These are phyloP conservation scores for Lablab purpureus DNA, from an alignment of 306 rosid genomes.

Conservation along the genomic window DNA sequence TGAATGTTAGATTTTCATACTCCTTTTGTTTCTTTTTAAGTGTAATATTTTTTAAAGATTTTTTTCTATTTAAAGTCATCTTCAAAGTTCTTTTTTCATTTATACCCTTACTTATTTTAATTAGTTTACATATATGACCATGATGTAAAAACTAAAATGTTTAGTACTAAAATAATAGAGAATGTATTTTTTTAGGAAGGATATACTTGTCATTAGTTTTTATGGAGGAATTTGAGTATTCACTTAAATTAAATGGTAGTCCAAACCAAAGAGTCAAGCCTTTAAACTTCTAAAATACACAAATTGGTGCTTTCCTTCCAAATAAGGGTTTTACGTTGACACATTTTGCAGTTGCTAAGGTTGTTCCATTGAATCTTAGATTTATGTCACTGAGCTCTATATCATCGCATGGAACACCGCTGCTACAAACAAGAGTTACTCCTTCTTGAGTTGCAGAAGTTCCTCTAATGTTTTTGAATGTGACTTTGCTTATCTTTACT, in stretches of 20 bases:
- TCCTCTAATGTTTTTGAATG: background rate
- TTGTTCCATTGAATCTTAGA: background rate
- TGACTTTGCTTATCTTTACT: background rate
- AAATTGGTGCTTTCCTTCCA: background rate
- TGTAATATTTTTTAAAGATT: too few relatives aligned
- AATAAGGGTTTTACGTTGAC: background rate
- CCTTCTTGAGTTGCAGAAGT: background rate
- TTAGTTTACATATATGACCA: too few relatives aligned
- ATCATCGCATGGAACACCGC: background rate
- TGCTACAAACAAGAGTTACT: background rate
- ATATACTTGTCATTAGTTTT: too few relatives aligned
- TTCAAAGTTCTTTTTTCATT: too few relatives aligned
- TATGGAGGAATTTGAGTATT: too few relatives aligned
- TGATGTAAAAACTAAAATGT: too few relatives aligned
- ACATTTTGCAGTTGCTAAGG: background rate
- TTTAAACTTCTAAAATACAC: background rate
- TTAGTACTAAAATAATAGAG: too few relatives aligned
- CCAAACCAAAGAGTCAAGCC: background rate
- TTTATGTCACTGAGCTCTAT: background rate
- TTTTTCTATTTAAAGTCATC: too few relatives aligned
- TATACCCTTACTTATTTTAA: too few relatives aligned
- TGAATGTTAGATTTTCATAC: too few relatives aligned
- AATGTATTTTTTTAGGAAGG: too few relatives aligned
- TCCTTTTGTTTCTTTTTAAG: too few relatives aligned
- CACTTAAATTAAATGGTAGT: background rate